phyloP scores from a whole-genome alignment of 2,329 filamentous ascomycete genomes.

The Kalaharituber pfeilii region DNA sequence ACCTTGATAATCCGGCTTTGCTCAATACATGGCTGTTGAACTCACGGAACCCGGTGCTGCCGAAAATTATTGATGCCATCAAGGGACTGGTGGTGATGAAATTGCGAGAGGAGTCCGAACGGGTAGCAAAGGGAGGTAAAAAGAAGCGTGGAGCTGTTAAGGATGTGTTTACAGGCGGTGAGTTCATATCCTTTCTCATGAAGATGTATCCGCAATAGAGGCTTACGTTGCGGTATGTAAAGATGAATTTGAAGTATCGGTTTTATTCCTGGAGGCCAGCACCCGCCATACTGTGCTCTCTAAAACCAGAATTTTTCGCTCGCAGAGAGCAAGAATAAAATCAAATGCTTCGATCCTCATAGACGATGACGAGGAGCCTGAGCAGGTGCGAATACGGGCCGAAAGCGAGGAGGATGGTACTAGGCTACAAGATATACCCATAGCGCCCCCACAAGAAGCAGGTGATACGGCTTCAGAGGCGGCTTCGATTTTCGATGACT shows the following conservation, averaged over 20 bases:
- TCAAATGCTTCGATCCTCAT: conserved; percentile 48
- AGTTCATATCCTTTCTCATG: conserved; percentile 19
- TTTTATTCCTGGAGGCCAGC: conserved; percentile 76
- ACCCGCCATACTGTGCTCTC: conserved; percentile 73
- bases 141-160: conserved; percentile 70
- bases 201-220: too few species aligned
- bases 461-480: conserved; percentile 16
- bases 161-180: conserved; percentile 70
- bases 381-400: conserved; percentile 3
- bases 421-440: neutral
- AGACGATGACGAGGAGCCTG: conserved; percentile 28
- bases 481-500: conserved; percentile 5
- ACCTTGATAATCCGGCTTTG: conserved; percentile 77
- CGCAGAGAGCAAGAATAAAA: conserved; percentile 35
- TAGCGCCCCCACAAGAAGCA: too few species aligned
- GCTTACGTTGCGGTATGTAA: conserved; percentile 7
- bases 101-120: conserved; percentile 67
- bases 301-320: conserved; percentile 63
- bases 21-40: conserved; percentile 70
- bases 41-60: conserved; percentile 55
- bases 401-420: neutral
- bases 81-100: conserved; percentile 79
- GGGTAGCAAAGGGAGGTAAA: conserved; percentile 36
- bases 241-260: conserved; percentile 92
- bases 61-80: conserved; percentile 67